Evolutionary conservation across 2,329 filamentous ascomycete genomes (phyloP), one percentile per base, ranked within the genome.

Genomic region (Phialophora macrospora): DNA sequence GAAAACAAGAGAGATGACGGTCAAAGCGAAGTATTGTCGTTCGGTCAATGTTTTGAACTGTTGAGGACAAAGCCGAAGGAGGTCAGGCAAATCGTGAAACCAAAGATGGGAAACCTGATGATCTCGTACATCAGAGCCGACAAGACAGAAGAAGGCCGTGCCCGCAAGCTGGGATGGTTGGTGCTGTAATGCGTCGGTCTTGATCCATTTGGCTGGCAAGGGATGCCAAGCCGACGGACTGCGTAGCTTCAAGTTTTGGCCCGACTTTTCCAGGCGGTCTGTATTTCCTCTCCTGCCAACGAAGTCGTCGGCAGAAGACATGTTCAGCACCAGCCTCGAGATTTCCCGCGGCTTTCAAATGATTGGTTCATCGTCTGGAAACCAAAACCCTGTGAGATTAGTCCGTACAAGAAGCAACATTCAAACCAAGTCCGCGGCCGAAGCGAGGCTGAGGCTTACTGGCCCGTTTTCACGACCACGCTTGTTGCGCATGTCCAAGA

Each of bases 11-110:
- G 24, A 7, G 24, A 12, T 28, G 44, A 54, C 30, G 30, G 8
- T 4, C 8, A 38, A 28, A 14, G 2, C 55, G 14, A 34, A 44
- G 8, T n/a, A 5, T 24, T 55, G 44, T 54, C 55, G 22, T 59
- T 59, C 32, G 48, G 17, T 22, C 55, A 64, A 22, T 55, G 55
- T 32, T 41, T 64, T 8, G 62, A 64, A 46, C 14, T 64, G 55
- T 44, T 64, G 46, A 51, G 62, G 41, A 64, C 55, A 17, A 32
- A 46, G 22, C 55, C 62, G 6, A 51, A 41, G 55, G 62, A 64
- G n/a, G 41, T 64, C 17, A 32, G 38, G 41, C 55, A 59, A 48
- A 60, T 60, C 59, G 55, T 64, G 9, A 46, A 51, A 60, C 44
- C 56, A 44, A 64, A 34, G 44, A 44, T 38, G 14, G 46, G 46